Evolutionary conservation across 352 stramenopile species (phyloP), one percentile per base, ranked within the genome.

Genomic region (Globisporangium barbulae): DNA sequence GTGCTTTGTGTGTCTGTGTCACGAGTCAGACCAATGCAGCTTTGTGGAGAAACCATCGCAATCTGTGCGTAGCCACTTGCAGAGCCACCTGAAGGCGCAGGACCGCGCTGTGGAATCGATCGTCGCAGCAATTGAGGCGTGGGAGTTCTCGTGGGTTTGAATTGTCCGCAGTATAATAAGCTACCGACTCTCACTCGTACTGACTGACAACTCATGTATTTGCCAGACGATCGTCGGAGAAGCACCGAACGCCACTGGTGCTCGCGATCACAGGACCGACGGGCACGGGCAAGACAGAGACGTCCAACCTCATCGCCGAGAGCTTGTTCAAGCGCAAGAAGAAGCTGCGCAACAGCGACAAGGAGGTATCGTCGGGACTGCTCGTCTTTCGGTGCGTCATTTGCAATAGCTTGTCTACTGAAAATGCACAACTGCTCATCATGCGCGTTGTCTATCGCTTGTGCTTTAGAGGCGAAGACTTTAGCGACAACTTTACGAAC

Each of bases 211-310:
- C 25, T 4, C 21, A 25, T 45, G 15, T 41, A 12, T 12, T 17
- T 41, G 28, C 17, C 41, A 91, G 78, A 41, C 72, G 78, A 44
- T 73, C 72, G 47, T 79, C 75, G 9, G 72, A 64, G 5, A 88
- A 83, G 37, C 79, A 93, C 42, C 78, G 81, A 8, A 71, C 77
- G 25, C 90, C 90, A 17, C 70, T 97, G 10, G 90, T 97, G 47
- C 62, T 97, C 52, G 90, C 90, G 5, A 82, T 97, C 61, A 97
- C 88, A 21, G 90, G 90, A 22, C 91, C 90, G 6, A 97, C 90
- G 1, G 90, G 90, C 19, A 93, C 86, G 5, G 90, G 90, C n/a
- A 97, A 97, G 73, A 97, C 89, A 17, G 90, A 97, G 63, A 94
- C 88, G 63, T 91, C 90, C 19, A 85, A 91, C 45, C 70, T 94